Evolutionary conservation across 1,284 basidiomycete species (phyloP).

Genomic region (Tilletia indica): DNA sequence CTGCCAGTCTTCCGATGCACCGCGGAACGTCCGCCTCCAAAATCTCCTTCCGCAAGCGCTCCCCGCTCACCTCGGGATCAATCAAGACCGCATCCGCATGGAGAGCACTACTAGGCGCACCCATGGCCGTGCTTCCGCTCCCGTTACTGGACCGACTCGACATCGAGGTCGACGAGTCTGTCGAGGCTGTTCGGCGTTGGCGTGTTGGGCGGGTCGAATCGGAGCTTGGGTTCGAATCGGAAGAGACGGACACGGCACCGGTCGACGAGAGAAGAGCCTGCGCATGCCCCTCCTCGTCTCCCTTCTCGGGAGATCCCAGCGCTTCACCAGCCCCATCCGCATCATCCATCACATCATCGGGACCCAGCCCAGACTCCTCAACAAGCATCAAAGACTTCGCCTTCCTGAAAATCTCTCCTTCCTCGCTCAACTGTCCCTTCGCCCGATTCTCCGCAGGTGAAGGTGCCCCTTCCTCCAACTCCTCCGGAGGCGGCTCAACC

Average conservation of each 20-base stretch:
- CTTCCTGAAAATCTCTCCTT: slow-evolving; percentile 45
- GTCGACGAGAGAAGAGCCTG: neutral
- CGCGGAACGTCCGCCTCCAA: slow-evolving; percentile 26
- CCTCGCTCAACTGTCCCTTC: slow-evolving; percentile 44
- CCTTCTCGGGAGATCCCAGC: slow-evolving; percentile 22
- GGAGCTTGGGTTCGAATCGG: neutral
- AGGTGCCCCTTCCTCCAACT: neutral
- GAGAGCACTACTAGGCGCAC: neutral
- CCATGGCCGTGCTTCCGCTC: neutral
- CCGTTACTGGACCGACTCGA: slow-evolving; percentile 11
- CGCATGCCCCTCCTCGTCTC: neutral
- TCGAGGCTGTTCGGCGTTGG: slow-evolving; percentile 6
- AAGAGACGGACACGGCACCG: no score
- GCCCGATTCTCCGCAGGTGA: slow-evolving; percentile 33
- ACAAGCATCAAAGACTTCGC: slow-evolving; percentile 27
- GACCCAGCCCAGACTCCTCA: slow-evolving; percentile 23
- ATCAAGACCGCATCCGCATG: neutral
- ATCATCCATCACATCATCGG: slow-evolving; percentile 20
- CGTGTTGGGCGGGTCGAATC: neutral
- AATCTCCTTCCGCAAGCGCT: slow-evolving; percentile 39
- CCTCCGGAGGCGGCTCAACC: neutral
- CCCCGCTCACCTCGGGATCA: slow-evolving; percentile 30
- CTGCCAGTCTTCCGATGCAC: neutral
- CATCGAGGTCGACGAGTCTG: neutral
- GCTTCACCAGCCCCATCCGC: slow-evolving; percentile 9